Evolutionary conservation across 2,329 filamentous ascomycete genomes (phyloP).

Genomic region (Mollisia scopiformis): DNA sequence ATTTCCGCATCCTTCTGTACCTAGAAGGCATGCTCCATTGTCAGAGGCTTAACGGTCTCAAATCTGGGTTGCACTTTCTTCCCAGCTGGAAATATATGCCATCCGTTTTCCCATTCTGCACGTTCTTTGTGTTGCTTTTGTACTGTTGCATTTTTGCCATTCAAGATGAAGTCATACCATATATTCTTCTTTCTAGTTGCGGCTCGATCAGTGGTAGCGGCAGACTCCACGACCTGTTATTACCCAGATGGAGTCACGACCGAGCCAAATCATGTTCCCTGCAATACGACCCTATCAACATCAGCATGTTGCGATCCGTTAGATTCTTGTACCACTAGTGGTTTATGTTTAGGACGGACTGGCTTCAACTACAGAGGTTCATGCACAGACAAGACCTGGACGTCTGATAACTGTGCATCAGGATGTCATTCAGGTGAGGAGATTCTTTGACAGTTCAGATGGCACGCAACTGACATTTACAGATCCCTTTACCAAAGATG

Average conservation of each 20-base stretch:
- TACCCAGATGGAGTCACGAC: slow-evolving; percentile 21
- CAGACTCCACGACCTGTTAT: slow-evolving; percentile 6
- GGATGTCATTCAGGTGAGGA: slow-evolving; percentile 11
- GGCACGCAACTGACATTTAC: not conserved
- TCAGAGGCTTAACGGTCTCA: not conserved
- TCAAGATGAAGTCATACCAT: not conserved
- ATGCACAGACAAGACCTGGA: slow-evolving; percentile 21
- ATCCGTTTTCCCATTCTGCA: not conserved
- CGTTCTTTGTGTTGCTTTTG: not conserved
- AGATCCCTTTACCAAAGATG: slow-evolving; percentile 13
- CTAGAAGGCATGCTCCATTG: not conserved
- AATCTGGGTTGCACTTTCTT: not conserved
- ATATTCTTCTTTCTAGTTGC: not conserved
- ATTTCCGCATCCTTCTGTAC: not conserved
- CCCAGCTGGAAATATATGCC: not conserved
- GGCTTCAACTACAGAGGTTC: slow-evolving; percentile 20
- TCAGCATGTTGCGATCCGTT: slow-evolving; percentile 22
- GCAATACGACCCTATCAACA: slow-evolving; percentile 14
- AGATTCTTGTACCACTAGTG: slow-evolving; percentile 18
- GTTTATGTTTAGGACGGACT: slow-evolving; percentile 17
- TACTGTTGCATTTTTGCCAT: not conserved
- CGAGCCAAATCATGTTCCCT: slow-evolving; percentile 19
- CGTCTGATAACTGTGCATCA: slow-evolving; percentile 6
- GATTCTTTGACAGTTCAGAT: not conserved
- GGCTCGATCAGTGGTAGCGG: not conserved